Evolutionary conservation across 768 basidiomycete genomes (phyloP).

Genomic region (Leucocoprinus sp.): DNA sequence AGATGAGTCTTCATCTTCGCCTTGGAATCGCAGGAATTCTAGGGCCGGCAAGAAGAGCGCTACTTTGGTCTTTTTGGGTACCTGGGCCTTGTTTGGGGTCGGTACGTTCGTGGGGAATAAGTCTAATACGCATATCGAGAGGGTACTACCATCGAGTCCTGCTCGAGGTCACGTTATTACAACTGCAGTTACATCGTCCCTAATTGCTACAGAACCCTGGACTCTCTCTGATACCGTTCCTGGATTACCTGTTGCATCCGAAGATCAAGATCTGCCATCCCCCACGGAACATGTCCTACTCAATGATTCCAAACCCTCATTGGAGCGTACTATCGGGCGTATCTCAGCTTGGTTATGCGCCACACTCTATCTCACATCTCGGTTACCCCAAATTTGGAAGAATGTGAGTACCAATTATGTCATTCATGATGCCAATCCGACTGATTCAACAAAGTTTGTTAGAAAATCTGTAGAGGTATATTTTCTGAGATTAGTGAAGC

Average conservation of each 20-base stretch:
- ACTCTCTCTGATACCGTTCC: neutral
- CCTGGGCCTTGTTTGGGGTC: slow-evolving; percentile 67
- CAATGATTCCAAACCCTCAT: slow-evolving; percentile 20
- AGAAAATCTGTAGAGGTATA: slow-evolving; percentile 83
- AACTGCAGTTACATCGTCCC: neutral
- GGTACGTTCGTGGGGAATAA: slow-evolving; percentile 37
- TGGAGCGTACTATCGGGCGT: slow-evolving; percentile 73
- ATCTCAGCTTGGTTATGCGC: slow-evolving; percentile 94
- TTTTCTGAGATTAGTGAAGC: neutral
- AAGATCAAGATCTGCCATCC: slow-evolving; percentile 3
- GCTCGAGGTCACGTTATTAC: neutral
- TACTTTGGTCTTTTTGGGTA: slow-evolving; percentile 74
- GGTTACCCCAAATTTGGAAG: slow-evolving; percentile 98
- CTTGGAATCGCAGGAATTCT: slow-evolving; percentile 34
- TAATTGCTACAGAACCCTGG: neutral
- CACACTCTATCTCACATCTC: slow-evolving; percentile 84
- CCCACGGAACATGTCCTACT: slow-evolving; percentile 11
- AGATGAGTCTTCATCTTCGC: neutral
- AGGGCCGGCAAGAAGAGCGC: slow-evolving; percentile 63
- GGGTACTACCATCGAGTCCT: slow-evolving; percentile 31
- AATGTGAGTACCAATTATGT: slow-evolving; percentile 52
- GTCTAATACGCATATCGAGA: slow-evolving; percentile 32
- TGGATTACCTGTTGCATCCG: neutral
- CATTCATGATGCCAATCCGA: slow-evolving; percentile 4
- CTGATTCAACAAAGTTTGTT: slow-evolving; percentile 44